Conservation (phyloP, 2,329 filamentous ascomycete genomes). For the Neonectria faginata region DNA sequence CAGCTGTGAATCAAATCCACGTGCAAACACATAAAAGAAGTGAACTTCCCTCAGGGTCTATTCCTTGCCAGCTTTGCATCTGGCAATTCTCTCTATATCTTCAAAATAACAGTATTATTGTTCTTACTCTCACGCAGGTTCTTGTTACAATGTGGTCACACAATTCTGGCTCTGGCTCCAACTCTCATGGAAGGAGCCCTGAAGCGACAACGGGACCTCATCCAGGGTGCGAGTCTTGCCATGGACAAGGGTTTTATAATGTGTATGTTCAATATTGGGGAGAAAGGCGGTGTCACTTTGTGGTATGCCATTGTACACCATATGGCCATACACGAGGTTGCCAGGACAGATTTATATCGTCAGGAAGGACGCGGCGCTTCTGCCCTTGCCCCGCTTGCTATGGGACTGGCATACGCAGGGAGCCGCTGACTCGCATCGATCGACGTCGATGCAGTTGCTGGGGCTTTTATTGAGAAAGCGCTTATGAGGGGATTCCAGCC, state of each 20-base stretch:
- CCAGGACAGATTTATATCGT: not conserved
- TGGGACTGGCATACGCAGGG: not conserved
- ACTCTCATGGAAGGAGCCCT: not conserved
- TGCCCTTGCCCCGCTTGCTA: not conserved
- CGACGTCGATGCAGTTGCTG: not conserved
- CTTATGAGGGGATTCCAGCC: not conserved
- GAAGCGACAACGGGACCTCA: not conserved
- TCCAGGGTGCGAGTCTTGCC: not conserved
- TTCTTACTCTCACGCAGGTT: not conserved
- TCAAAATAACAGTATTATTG: not conserved
- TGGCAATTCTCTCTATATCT: not conserved
- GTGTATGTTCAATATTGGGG: not conserved
- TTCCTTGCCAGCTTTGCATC: not conserved
- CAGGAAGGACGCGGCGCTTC: not conserved
- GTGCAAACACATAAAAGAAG: not conserved
- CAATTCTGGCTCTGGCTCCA: not conserved
- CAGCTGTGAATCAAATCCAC: not conserved
- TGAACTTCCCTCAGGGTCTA: not conserved
- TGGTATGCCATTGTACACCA: not conserved
- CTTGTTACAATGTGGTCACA: constrained; percentile 1
- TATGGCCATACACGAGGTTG: constrained; percentile 3
- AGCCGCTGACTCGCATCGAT: not conserved
- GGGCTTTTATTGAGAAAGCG: not conserved
- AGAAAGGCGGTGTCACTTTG: not conserved
- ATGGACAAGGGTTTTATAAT: not conserved